Conservation (phyloP, 2,329 filamentous ascomycete genomes). For the Epichloe hybrida region DNA sequence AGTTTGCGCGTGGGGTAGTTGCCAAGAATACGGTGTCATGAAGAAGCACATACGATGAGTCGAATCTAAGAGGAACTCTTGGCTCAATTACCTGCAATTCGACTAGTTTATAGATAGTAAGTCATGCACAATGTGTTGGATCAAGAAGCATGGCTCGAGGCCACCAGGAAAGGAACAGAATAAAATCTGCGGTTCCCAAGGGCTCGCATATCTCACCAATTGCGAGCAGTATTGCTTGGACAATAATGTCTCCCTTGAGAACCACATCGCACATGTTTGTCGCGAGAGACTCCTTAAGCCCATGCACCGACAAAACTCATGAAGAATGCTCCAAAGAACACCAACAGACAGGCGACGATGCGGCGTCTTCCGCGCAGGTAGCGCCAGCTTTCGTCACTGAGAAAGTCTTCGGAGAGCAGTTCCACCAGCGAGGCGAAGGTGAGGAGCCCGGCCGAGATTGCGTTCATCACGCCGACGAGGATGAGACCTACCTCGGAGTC, state of each 20-base stretch:
- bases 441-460: constrained; percentile 56
- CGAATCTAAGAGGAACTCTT: too few species aligned
- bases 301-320: constrained; percentile 54
- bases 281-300: constrained; percentile 28
- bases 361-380: constrained; percentile 38
- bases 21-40: constrained; percentile 42
- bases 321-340: constrained; percentile 44
- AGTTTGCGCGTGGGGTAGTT: constrained; percentile 54
- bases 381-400: constrained; percentile 50
- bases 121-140: too few species aligned
- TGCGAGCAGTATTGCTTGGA: not conserved
- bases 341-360: constrained; percentile 40
- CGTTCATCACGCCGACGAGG: constrained; percentile 63
- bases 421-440: constrained; percentile 61
- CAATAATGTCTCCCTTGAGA: not conserved
- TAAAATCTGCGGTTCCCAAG: not conserved
- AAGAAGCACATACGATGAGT: not conserved
- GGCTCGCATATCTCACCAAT: constrained; percentile 1
- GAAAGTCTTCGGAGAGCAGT: constrained; percentile 57
- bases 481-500: constrained; percentile 51
- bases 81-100: too few species aligned
- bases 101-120: too few species aligned
- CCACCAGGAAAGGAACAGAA: not conserved
- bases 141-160: not conserved
- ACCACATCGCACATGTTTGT: not conserved